Evolutionary conservation across 148 eudicot genomes (phyloP).

Genomic region (Cornus florida): DNA sequence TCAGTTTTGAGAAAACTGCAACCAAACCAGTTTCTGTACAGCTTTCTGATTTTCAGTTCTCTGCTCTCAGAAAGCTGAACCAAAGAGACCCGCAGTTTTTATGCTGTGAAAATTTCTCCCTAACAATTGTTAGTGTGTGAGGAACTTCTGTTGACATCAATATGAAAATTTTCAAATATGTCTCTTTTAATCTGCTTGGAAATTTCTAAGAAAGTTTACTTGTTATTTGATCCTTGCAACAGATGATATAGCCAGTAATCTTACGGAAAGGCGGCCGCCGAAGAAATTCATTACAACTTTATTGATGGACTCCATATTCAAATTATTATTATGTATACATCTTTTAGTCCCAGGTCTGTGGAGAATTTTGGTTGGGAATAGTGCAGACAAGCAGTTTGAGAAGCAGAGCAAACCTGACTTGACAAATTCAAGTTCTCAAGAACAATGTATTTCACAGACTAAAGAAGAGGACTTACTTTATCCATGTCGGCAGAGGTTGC

Average conservation of each 20-base stretch:
- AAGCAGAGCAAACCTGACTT: constrained; percentile 25
- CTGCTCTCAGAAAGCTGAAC: no score
- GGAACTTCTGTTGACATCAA: no score
- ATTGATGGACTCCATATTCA: constrained; percentile 40
- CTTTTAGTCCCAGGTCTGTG: constrained; percentile 35
- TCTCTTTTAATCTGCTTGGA: neutral
- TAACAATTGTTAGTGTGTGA: no score
- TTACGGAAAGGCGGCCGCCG: constrained; percentile 26
- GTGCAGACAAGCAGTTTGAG: constrained; percentile 25
- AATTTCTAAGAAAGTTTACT: neutral
- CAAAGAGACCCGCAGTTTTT: no score
- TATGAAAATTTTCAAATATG: neutral
- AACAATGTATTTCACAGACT: constrained; percentile 17
- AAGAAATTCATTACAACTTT: constrained; percentile 16
- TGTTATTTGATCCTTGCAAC: constrained; percentile 15
- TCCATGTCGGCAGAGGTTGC: constrained; percentile 79
- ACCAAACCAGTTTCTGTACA: no score
- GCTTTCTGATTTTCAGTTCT: no score
- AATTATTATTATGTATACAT: constrained; percentile 51
- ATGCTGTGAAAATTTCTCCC: no score
- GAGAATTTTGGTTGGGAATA: constrained; percentile 37
- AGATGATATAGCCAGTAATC: constrained; percentile 23
- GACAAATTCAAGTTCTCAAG: constrained; percentile 36
- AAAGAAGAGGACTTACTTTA: constrained; percentile 47
- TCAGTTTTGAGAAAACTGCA: no score